These are phyloP conservation scores for Xylariaceae sp. DNA, from an alignment of 2,329 filamentous ascomycete genomes.

Conservation along the genomic window DNA sequence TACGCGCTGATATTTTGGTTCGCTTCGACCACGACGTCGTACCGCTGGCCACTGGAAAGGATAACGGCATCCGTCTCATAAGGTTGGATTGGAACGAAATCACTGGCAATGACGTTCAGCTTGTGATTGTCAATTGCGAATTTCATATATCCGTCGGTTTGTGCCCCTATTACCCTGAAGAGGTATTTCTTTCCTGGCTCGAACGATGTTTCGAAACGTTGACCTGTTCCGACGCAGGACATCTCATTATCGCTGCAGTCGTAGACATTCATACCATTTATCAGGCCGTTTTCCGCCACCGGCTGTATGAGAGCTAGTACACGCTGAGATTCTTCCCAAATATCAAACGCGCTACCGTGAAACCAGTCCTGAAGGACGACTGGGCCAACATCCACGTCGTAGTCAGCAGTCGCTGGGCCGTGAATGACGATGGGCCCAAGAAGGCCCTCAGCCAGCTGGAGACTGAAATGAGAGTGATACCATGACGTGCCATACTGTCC, in stretches of 20 bases:
- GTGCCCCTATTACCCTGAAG: conserved; percentile 40
- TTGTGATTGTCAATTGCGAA: conserved; percentile 49
- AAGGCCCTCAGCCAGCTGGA: neutral
- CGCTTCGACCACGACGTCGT: conserved; percentile 42
- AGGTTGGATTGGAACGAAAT: conserved; percentile 51
- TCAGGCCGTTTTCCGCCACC: conserved; percentile 35
- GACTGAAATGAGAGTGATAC: conserved; percentile 1
- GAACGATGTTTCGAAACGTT: conserved; percentile 24
- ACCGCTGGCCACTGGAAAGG: conserved; percentile 28
- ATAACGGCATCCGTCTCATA: conserved; percentile 41
- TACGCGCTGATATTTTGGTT: conserved; percentile 31
- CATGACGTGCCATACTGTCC: neutral
- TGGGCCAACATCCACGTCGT: conserved; percentile 59
- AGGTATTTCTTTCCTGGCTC: conserved; percentile 35
- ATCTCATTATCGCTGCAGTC: conserved; percentile 4
- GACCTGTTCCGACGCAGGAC: neutral
- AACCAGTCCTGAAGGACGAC: conserved; percentile 57
- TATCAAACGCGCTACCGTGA: conserved; percentile 34
- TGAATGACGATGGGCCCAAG: conserved; percentile 23
- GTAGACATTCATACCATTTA: conserved; percentile 24
- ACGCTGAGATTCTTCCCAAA: conserved; percentile 20
- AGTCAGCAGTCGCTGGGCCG: conserved; percentile 51
- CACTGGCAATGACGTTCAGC: conserved; percentile 49
- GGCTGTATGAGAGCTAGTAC: conserved; percentile 23
- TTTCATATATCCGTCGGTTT: conserved; percentile 32